phyloP scores from a whole-genome alignment of 768 basidiomycete genomes.

The Pisolithus microcarpus region DNA sequence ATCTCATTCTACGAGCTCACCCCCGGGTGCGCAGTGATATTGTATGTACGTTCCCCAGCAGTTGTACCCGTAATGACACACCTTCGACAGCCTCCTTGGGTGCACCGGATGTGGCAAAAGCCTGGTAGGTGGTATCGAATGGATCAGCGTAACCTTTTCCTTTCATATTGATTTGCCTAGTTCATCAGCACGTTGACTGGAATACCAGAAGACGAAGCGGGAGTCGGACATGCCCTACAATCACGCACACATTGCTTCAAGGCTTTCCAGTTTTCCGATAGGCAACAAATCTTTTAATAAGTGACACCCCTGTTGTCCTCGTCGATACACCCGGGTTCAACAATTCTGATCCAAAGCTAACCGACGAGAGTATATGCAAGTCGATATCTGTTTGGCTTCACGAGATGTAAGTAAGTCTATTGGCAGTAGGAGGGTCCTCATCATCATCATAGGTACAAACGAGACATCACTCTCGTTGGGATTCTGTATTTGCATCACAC shows the following conservation, averaged over 20 bases:
- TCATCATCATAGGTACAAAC: background rate
- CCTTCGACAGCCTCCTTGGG: background rate
- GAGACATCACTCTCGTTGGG: background rate
- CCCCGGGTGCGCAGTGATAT: background rate
- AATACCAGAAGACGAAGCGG: background rate
- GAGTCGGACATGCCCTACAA: background rate
- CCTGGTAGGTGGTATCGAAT: background rate
- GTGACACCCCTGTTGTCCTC: background rate
- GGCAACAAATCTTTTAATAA: background rate
- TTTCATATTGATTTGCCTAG: background rate
- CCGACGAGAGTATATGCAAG: background rate
- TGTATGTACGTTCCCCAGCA: background rate
- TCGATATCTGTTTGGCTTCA: background rate
- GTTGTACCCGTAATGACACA: background rate
- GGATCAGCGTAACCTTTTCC: background rate
- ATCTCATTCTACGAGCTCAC: background rate
- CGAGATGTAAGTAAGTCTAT: background rate
- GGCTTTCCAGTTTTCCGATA: background rate
- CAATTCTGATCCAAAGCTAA: background rate
- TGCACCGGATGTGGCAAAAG: background rate
- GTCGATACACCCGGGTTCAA: background rate
- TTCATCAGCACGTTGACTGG: background rate
- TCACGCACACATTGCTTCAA: background rate
- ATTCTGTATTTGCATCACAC: background rate
- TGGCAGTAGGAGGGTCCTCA: background rate